Evolutionary conservation across 805 yeast species (phyloP), one percentile per base, ranked within the genome.

Genomic region (Kuraishia molischiana): DNA sequence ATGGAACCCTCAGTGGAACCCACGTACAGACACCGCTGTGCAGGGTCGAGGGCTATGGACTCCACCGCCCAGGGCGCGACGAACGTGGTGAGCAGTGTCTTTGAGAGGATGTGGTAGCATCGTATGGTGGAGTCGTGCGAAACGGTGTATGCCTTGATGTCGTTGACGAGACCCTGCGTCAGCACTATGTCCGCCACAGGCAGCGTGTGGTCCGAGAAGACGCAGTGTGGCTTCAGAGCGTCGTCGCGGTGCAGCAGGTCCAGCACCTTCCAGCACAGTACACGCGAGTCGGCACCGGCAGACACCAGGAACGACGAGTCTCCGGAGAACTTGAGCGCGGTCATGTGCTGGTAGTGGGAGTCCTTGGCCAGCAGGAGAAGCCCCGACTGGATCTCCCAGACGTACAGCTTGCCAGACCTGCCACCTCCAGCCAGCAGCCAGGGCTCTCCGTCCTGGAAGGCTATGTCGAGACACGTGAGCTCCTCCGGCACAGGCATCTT

Each of bases 381-480:
- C 0, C 97, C 97, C 2, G 92, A 80, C 8, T 68, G 57, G 37
- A 89, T 52, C 48, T 86, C 95, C 97, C 97, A 90, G 1, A 89
- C 56, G 51, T 83, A 83, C 13, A 92, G 44, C 45, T 78, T 73
- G 10, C 97, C 97, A n/a, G 79, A 51, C 41, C 64, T 53, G 38
- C 92, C 69, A 42, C 90, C 87, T 32, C 81, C 95, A 5, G 77
- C 79, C 19, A 92, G 56, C 29, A 84, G 52, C 69, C 82, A 79
- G 42, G 26, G 54, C 56, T n/a, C 58, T 48, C 18, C 35, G n/a
- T 32, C 17, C 21, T 19, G 6, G 10, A 15, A 20, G 8, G 21
- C 61, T 3, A 74, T 48, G 0, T 72, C 62, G 35, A 85, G 48
- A 51, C 85, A 74, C 11, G 72, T 59, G 30, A 89, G 58, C 38